A percentile compares a stretch with the other conserved stretches of the same genome.
phyloP scores from a whole-genome alignment of 768 basidiomycete species.

The Rhodotorula babjevae region DNA sequence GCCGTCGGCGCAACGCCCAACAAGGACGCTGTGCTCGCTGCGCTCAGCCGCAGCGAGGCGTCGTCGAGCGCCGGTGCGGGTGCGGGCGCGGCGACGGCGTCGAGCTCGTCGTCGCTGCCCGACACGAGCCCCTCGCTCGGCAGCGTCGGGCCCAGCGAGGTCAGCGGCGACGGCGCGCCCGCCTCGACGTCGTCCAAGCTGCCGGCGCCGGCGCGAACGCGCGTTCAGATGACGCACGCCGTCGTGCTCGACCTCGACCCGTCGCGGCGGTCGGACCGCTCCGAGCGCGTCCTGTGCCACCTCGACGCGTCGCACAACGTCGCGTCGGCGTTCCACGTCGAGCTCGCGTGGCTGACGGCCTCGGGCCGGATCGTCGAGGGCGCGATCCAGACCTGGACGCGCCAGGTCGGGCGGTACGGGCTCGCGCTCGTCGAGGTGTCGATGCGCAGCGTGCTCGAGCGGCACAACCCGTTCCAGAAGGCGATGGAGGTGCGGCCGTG shows the following conservation, averaged over 20 bases:
- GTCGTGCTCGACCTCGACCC: slow-evolving; percentile 84
- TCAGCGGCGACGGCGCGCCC: neutral
- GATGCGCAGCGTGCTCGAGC: slow-evolving; percentile 36
- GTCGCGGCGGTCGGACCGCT: slow-evolving; percentile 42
- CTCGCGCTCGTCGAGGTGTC: slow-evolving; percentile 73
- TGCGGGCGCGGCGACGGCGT: neutral
- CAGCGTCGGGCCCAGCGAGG: too few species aligned
- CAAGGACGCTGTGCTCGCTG: neutral
- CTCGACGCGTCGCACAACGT: slow-evolving; percentile 95
- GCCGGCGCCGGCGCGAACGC: slow-evolving; percentile 55
- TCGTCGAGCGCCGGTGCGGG: slow-evolving; percentile 12
- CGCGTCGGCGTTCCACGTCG: slow-evolving; percentile 90
- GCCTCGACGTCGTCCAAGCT: neutral
- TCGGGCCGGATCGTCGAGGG: slow-evolving; percentile 89
- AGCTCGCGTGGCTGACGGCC: slow-evolving; percentile 93
- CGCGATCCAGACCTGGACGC: slow-evolving; percentile 70
- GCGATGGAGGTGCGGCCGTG: slow-evolving; percentile 78
- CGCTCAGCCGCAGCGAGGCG: slow-evolving; percentile 44
- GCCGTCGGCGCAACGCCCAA: neutral
- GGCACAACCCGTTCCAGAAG: slow-evolving; percentile 84
- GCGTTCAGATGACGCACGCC: slow-evolving; percentile 65
- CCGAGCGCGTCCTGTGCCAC: slow-evolving; percentile 59
- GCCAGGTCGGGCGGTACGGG: slow-evolving; percentile 80
- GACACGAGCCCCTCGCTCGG: too few species aligned
- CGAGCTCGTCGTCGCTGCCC: neutral